These are phyloP conservation scores for Trichoderma sp. DNA, from an alignment of 2,329 filamentous ascomycete species.

Conservation along the genomic window DNA sequence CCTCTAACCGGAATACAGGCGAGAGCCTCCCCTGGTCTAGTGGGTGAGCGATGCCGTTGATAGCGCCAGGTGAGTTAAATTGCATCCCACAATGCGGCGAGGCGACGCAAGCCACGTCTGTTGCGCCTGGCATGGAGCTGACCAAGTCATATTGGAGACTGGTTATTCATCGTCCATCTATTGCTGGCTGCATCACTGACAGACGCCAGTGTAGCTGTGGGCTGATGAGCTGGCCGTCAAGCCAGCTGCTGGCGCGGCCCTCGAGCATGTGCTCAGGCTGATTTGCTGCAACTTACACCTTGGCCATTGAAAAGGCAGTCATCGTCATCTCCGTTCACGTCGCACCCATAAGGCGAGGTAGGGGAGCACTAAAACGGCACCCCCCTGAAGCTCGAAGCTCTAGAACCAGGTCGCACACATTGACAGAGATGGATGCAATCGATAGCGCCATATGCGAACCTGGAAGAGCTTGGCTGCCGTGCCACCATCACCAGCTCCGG, in stretches of 20 bases:
- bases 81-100: slow-evolving; percentile 22
- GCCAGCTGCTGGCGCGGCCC: too few species aligned
- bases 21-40: slow-evolving; percentile 23
- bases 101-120: slow-evolving; percentile 17
- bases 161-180: not conserved
- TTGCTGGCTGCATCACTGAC: not conserved
- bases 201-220: too few species aligned
- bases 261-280: too few species aligned
- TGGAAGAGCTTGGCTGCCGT: slow-evolving; percentile 19
- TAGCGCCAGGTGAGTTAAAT: slow-evolving; percentile 29
- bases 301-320: too few species aligned
- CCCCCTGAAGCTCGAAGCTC: not conserved
- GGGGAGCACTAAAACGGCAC: slow-evolving; percentile 5
- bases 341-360: slow-evolving; percentile 1
- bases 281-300: too few species aligned
- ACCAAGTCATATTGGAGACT: too few species aligned
- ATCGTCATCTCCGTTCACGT: too few species aligned
- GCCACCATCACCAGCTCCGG: slow-evolving; percentile 8
- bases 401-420: slow-evolving; percentile 9
- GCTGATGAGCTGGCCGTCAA: too few species aligned
- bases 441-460: slow-evolving; percentile 6
- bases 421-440: not conserved
- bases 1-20: not conserved
- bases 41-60: slow-evolving; percentile 5
- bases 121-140: slow-evolving; percentile 9